Evolutionary conservation across 331 rosid genomes (phyloP).

Genomic region (Prunus yedoensis): DNA sequence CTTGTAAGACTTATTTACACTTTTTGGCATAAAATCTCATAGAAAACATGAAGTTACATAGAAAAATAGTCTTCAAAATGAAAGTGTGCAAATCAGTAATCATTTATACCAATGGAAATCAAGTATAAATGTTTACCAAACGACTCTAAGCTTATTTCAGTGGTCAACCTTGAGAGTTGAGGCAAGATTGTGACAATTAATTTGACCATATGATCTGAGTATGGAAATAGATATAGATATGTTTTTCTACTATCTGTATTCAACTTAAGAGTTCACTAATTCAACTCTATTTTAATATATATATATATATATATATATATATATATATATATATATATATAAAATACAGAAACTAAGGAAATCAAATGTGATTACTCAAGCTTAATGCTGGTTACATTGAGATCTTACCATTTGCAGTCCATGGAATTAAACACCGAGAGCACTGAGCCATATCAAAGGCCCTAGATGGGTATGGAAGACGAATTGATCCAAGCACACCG

Average conservation of each 20-base stretch:
- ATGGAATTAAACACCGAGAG: conserved; percentile 92
- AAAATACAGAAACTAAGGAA: conserved; percentile 16
- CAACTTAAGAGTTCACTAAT: neutral
- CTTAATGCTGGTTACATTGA: conserved; percentile 7
- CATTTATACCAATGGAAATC: neutral
- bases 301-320: too few relatives aligned
- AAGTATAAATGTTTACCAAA: neutral
- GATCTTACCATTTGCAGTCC: conserved; percentile 82
- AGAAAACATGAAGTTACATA: neutral
- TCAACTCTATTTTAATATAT: neutral
- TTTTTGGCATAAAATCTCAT: neutral
- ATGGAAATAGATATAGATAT: neutral
- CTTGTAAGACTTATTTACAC: neutral
- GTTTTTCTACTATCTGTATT: neutral
- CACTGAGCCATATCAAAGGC: conserved; percentile 98
- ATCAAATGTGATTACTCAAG: conserved; percentile 19
- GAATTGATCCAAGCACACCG: conserved; percentile 88
- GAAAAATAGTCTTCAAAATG: neutral
- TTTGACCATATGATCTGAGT: neutral
- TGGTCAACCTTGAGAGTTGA: conserved; percentile 7
- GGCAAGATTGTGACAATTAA: neutral
- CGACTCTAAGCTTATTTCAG: conserved; percentile 4
- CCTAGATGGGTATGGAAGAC: conserved; percentile 88
- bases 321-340: too few relatives aligned
- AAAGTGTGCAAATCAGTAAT: neutral